Conservation (phyloP, 345 rosid species). For the Dipteronia sinensis region DNA sequence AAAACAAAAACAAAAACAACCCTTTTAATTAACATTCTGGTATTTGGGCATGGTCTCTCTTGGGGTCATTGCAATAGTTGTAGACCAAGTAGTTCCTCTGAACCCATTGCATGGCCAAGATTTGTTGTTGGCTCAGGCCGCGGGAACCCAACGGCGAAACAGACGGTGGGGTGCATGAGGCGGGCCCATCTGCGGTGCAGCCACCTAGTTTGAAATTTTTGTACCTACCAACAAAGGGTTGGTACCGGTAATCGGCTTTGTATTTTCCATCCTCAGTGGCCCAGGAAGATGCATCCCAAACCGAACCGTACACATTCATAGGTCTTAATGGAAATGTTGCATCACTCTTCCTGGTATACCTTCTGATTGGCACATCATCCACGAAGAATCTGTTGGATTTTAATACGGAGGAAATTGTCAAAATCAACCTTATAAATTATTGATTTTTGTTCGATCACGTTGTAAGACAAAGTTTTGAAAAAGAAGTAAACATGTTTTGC, state of each 20-base stretch:
- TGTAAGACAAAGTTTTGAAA: too few species aligned
- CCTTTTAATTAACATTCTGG: slow-evolving; percentile 63
- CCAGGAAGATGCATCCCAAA: slow-evolving; percentile 97
- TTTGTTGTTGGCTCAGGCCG: slow-evolving; percentile 67
- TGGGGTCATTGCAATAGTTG: slow-evolving; percentile 79
- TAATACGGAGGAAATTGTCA: too few species aligned
- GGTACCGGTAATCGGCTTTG: slow-evolving; percentile 73
- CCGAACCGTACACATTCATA: slow-evolving; percentile 80
- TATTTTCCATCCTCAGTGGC: slow-evolving; percentile 89
- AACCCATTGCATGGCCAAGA: slow-evolving; percentile 65
- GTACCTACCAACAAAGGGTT: slow-evolving; percentile 77
- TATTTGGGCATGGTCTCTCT: slow-evolving; percentile 67
- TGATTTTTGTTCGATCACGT: too few species aligned
- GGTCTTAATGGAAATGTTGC: slow-evolving; percentile 75
- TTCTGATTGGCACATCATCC: slow-evolving; percentile 85
- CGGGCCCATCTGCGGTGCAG: slow-evolving; percentile 41
- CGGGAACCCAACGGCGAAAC: slow-evolving; percentile 41
- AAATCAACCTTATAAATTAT: too few species aligned
- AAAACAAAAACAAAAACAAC: too few species aligned
- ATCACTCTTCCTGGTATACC: slow-evolving; percentile 64
- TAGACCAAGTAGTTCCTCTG: slow-evolving; percentile 74
- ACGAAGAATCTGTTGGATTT: slow-evolving; percentile 63
- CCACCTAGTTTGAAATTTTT: slow-evolving; percentile 62
- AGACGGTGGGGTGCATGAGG: slow-evolving; percentile 53
- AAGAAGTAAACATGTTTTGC: too few species aligned